Evolutionary conservation across 768 basidiomycete genomes (phyloP), one percentile per base, ranked within the genome.

Genomic region (Lactarius psammicola): DNA sequence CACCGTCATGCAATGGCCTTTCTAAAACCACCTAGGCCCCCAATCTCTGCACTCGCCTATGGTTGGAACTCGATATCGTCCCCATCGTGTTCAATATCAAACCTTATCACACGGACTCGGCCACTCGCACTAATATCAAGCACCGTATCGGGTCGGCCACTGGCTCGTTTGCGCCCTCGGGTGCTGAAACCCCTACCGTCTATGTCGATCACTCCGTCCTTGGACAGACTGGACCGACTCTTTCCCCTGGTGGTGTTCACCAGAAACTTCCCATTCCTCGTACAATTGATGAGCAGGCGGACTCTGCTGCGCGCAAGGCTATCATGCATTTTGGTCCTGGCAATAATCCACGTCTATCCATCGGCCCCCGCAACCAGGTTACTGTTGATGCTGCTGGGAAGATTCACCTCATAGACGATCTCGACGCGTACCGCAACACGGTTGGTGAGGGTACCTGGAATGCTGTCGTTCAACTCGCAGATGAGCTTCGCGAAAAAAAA

Each of bases 51-150:
- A 93, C 92, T 31, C 85, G 86, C 49, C 82, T 94, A 13, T 94
- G 92, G 92, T 73, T 90, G 59, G 89, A 90, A 56, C 74, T 89
- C 74, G 92, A 94, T 72, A 87, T 93, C 58, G 90, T 94, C 23
- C 92, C 92, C 64, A 81, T 89, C 76, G 90, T 90, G 38, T 91
- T 91, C 80, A 90, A 90, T 76, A 90, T 91, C 82, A 91, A 92
- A 75, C 83, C 86, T 10, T 88, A 82, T 83, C 89, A 90, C 75
- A 89, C 88, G 4, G 89, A 93, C 69, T 90, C 89, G 7, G 72
- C 86, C 49, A 92, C 90, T 3, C 82, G 88, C 30, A 88, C 88
- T 69, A 92, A 90, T 74, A 74, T 92, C 79, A 92, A 90, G 74
- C 90, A 92, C 74, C 86, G 90, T 64, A 86, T 92, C 75, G 88